Base-by-base conservation (phyloP, 176 grass and related monocot species). In the Oryza coarctata region DNA sequence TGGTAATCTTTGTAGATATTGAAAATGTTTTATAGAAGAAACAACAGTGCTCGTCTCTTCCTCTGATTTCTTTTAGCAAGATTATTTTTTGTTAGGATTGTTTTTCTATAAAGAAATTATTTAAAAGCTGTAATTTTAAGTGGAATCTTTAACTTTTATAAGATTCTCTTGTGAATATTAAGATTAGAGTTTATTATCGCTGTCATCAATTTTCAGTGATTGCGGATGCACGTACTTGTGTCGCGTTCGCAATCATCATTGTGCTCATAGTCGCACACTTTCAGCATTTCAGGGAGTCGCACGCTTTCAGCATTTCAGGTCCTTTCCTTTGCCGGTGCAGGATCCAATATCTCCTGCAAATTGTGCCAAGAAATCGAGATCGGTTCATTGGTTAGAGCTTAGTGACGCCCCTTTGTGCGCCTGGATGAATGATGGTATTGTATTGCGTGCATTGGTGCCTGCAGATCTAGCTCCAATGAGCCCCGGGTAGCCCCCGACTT, bases 181-280 rank as follows among this genome's bases (percentile, higher is more conserved):
- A n/a, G n/a, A n/a, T n/a, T n/a, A n/a, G n/a, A n/a, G n/a, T n/a
- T n/a, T n/a, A n/a, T n/a, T n/a, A n/a, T n/a, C n/a, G n/a, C n/a
- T n/a, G n/a, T n/a, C 80, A 20, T 82, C 49, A 69, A 50, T 31
- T 34, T 14, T 64, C 52, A 41, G 86, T 36, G 43, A 35, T 30
- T 39, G 23, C 18, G 80, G 58, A 70, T 52, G 41, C 17, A 7
- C 25, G 10, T 47, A 38, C 27, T 47, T 57, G 32, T 29, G 77
- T 88, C 41, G 26, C 33, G 7, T 47, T 15, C 5, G 80, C 45
- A 68, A 79, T 88, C 61, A 79, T 88, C 61, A 80, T 84, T 78
- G 4, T 62, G 52, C 64, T 25, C 18, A 71, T 32, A 80, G 66
- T 27, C 18, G 41, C 12, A 77, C 80, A 39, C 9, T 39, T 39